These are phyloP conservation scores for Penicillium frequentans DNA, from an alignment of 2,329 filamentous ascomycete genomes.

Conservation along the genomic window DNA sequence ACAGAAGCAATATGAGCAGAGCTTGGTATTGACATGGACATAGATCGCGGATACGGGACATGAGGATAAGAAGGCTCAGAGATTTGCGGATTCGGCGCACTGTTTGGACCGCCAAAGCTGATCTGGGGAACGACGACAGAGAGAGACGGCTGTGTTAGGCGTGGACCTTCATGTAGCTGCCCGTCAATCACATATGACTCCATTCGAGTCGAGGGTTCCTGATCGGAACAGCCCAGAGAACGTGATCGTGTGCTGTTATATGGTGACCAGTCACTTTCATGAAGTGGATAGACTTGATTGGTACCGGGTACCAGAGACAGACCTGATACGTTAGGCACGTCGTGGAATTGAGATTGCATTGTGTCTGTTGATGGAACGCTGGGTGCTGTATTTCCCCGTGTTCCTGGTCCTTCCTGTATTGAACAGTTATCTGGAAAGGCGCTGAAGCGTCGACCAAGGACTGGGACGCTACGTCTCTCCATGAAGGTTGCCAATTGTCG, in stretches of 20 bases:
- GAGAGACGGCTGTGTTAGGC: constrained; percentile 6
- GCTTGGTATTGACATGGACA: constrained; percentile 20
- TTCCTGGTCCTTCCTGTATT: constrained; percentile 19
- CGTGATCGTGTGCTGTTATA: constrained; percentile 28
- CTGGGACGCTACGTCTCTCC: constrained; percentile 23
- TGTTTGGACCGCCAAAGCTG: constrained; percentile 15
- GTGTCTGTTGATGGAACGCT: constrained; percentile 13
- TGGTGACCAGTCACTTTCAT: constrained; percentile 29
- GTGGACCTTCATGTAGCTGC: constrained; percentile 10
- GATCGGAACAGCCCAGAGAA: constrained; percentile 27
- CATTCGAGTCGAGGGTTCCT: constrained; percentile 26
- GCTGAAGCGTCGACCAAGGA: constrained; percentile 12
- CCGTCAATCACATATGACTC: constrained; percentile 24
- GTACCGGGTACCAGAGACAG: constrained; percentile 23
- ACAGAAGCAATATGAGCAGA: background rate
- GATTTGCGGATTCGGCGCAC: background rate
- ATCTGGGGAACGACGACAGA: constrained; percentile 20
- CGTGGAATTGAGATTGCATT: constrained; percentile 24
- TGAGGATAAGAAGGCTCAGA: constrained; percentile 6
- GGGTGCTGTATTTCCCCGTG: background rate
- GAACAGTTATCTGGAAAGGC: constrained; percentile 14
- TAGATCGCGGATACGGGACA: constrained; percentile 15
- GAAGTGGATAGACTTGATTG: constrained; percentile 24
- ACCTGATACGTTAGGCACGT: constrained; percentile 16
- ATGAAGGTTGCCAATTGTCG: constrained; percentile 43